Percentiles rank a stretch among this genome's conserved stretches.
Conservation (phyloP, 2,329 filamentous ascomycete species). For the Alternaria metachromatica region DNA sequence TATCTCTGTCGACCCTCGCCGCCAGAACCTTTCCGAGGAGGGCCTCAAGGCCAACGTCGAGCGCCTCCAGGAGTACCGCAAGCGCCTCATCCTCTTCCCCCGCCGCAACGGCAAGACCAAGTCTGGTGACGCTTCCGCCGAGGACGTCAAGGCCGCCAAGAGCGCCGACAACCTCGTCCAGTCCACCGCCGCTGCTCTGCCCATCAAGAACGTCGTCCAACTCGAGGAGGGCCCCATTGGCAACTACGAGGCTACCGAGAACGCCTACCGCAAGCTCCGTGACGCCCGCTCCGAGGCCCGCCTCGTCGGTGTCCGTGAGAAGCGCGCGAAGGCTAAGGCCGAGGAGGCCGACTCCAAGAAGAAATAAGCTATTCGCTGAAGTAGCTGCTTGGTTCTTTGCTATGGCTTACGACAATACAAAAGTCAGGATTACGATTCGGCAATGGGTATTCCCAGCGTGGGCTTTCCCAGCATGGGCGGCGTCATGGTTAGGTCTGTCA, state of each 20-base stretch:
- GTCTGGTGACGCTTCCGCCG: conserved; percentile 86
- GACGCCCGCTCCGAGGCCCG: conserved; percentile 83
- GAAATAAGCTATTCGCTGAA: conserved; percentile 67
- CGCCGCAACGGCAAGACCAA: conserved; percentile 91
- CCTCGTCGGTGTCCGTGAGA: conserved; percentile 83
- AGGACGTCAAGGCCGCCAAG: conserved; percentile 76
- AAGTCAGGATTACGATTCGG: conserved; percentile 40
- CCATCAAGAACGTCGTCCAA: conserved; percentile 73
- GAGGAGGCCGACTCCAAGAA: conserved; percentile 79
- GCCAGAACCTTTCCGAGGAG: conserved; percentile 97
- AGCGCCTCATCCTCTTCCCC: conserved; percentile 96
- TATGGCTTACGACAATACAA: conserved; percentile 41
- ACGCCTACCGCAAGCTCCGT: conserved; percentile 86
- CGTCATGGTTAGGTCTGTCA: conserved; percentile 48
- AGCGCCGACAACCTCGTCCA: conserved; percentile 59
- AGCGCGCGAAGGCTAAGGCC: conserved; percentile 87
- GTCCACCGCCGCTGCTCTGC: conserved; percentile 67
- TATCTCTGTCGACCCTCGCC: conserved; percentile 94
- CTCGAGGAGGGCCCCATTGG: conserved; percentile 84
- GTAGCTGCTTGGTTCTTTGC: conserved; percentile 29
- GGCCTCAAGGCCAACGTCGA: conserved; percentile 92
- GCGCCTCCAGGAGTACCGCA: conserved; percentile 97
- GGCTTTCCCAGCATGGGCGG: conserved; percentile 44
- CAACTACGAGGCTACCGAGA: conserved; percentile 73
- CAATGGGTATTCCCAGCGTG: conserved; percentile 43